These are phyloP conservation scores for Blumeria hordei DNA, from an alignment of 2,329 filamentous ascomycete species.

Conservation along the genomic window DNA sequence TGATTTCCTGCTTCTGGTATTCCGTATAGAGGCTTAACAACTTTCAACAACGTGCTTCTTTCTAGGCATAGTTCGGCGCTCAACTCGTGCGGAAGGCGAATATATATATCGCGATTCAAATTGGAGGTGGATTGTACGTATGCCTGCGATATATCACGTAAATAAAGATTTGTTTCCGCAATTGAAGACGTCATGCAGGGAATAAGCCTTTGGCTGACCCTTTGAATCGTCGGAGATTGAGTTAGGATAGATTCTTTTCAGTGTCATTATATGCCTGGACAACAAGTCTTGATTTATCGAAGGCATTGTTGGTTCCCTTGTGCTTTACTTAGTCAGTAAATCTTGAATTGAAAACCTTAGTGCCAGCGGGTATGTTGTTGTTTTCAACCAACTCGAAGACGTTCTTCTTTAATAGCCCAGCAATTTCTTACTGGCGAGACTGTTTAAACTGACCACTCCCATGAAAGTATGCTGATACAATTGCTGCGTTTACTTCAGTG, in stretches of 20 bases:
- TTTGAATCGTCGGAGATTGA: no score
- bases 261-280: slow-evolving; percentile 4
- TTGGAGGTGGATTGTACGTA: no score
- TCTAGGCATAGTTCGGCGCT: neutral
- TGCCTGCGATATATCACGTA: no score
- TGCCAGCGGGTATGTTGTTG: neutral
- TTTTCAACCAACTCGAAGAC: neutral
- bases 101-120: no score
- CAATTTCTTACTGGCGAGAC: neutral
- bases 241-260: neutral
- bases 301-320: slow-evolving; percentile 1
- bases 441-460: neutral
- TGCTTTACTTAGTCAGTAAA: slow-evolving; percentile 6
- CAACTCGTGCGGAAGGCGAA: neutral
- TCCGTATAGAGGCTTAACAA: neutral
- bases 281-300: slow-evolving; percentile 1
- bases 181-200: no score
- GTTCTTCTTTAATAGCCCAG: neutral
- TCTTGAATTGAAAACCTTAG: slow-evolving; percentile 3
- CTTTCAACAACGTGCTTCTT: neutral
- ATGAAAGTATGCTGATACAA: neutral
- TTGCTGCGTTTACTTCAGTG: neutral
- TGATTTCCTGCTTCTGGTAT: neutral
- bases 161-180: no score
- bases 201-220: no score